Base-by-base conservation (phyloP, 805 yeast genomes). In the Barnettozyma populi region DNA sequence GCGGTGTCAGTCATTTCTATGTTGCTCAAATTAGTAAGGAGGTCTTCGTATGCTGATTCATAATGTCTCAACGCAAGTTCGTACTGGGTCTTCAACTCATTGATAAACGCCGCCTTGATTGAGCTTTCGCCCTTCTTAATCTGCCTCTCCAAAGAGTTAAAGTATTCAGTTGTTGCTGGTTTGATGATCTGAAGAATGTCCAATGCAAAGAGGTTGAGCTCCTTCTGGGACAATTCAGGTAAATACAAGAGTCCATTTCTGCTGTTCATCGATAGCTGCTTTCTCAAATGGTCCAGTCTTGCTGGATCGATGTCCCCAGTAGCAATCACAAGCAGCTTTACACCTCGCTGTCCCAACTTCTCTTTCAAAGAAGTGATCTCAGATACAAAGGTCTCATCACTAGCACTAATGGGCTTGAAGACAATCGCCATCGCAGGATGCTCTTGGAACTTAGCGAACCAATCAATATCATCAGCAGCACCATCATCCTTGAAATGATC, bases 401-500 rank as follows among this genome's bases (percentile, higher is more conserved):
- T 21, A 39, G 20, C 23, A 16, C 16, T 16, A 14, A 20, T 16
- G 8, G 20, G 20, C 21, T 25, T 39, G 34, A 78, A 69, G 2
- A 74, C 58, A 2, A 81, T 62, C 37, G 73, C 70, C 0, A 75
- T 71, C 1, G 74, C 54, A 0, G 87, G 86, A n/a, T 64, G 47
- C n/a, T 69, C 65, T 24, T 66, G 63, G 55, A 80, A 78, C 55
- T 79, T 80, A 32, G 70, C 68, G 13, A 80, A 49, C 88, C 87
- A 82, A 23, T 74, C 65, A 1, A 59, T 51, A 4, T 25, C 19
- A 2, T 42, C 44, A n/a, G 11, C 43, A 11, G 20, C 18, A 14
- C n/a, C 39, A 8, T 23, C 40, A 10, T 37, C 25, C 14, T 40
- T 27, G 16, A 47, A 16, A 8, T 35, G 36, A 0, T 6, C 27